Evolutionary conservation across 2,329 filamentous ascomycete genomes (phyloP), one percentile per base, ranked within the genome.

Genomic region (Aspergillus fischeri): DNA sequence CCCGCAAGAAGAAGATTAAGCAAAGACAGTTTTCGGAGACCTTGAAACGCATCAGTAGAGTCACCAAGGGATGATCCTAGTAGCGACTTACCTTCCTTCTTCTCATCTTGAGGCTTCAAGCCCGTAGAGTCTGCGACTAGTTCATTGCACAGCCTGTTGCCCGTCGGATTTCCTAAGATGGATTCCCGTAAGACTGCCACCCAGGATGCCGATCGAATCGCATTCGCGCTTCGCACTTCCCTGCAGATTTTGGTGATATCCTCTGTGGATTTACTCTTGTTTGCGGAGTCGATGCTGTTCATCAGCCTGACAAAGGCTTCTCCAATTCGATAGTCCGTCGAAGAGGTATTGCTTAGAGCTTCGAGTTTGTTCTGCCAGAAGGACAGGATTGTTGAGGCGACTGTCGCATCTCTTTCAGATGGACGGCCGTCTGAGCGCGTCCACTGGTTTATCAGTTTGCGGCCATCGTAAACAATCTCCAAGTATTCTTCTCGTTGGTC

Each of bases 91-190:
- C 77, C 79, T 61, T 78, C 74, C n/a, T 70, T 64, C 6, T 70
- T 64, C 25, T 77, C 71, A 51, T 75, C 66, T n/a, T 76, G 66
- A 11, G 80, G 65, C 27, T 81, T 77, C n/a, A 81, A 63, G 3
- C 78, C 81, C 2, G 83, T 86, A n/a, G 83, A 73, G 60, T 84
- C 81, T 14, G 84, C 81, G 49, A 87, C 74, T 32, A 87, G 67
- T 65, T 86, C 83, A 64, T 86, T 87, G 66, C 81, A 85, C 53
- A 84, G 71, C 57, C 80, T 75, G 56, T 77, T 77, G 38, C 82
- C 78, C 7, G 77, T 69, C 42, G 78, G 76, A 20, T 76, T 79
- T 4, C 75, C 73, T 1, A 79, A 69, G 4, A 86, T 72, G 3
- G 78, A 75, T 25, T 80, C 77, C 47, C 77, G 77, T 58, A 81